These are phyloP conservation scores for Backusella westeae DNA, from an alignment of 192 early-diverging fungal species.

Conservation along the genomic window DNA sequence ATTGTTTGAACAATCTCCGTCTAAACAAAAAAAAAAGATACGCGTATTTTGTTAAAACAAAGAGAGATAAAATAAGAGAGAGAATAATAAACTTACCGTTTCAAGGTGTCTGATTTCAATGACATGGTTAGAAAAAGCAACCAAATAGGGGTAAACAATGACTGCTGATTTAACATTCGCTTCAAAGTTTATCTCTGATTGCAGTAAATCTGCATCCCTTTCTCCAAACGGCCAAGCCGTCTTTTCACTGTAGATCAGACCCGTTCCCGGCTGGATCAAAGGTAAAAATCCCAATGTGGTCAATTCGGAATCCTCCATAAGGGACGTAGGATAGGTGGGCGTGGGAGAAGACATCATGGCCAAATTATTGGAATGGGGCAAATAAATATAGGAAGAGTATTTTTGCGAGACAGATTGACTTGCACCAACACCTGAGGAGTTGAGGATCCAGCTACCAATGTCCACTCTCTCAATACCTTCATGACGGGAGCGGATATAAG, in stretches of 20 bases:
- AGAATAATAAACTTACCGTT: slow-evolving; percentile 19
- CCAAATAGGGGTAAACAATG: slow-evolving; percentile 13
- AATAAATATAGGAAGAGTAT: not conserved
- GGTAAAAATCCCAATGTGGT: slow-evolving; percentile 1
- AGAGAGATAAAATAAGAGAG: not conserved
- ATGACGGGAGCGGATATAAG: not conserved
- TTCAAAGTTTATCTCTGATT: slow-evolving; percentile 16
- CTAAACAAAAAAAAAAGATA: not conserved
- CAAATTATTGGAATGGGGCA: not conserved
- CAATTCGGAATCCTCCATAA: not conserved
- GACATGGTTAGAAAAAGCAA: slow-evolving; percentile 16
- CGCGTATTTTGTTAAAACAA: not conserved
- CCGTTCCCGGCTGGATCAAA: not conserved
- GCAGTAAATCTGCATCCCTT: not conserved
- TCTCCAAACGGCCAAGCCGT: not conserved
- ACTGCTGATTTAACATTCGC: not conserved
- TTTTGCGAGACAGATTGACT: not conserved
- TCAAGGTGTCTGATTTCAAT: slow-evolving; percentile 22
- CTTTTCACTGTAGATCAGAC: slow-evolving; percentile 1
- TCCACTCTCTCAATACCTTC: slow-evolving; percentile 5
- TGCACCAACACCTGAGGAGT: not conserved
- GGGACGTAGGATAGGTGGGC: not conserved
- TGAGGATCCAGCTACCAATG: not conserved
- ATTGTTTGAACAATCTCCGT: slow-evolving; percentile 20
- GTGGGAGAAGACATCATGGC: not conserved